Conservation (phyloP, 2,329 filamentous ascomycete genomes). For the Monosporascus sp. region DNA sequence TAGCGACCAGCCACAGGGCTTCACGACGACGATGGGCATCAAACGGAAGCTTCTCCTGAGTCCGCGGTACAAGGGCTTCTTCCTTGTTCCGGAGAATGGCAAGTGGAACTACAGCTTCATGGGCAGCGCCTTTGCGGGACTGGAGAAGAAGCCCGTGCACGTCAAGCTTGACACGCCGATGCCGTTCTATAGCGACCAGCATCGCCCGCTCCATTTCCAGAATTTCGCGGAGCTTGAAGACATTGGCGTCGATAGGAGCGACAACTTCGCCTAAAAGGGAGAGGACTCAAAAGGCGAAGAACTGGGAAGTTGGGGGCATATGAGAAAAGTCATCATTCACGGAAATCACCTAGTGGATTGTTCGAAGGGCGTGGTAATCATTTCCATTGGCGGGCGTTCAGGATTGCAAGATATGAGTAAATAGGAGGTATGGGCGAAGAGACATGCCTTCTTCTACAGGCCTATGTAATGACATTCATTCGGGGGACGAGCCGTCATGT, state of each 20-base stretch:
- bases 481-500: background rate
- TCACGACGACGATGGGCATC: conserved; percentile 85
- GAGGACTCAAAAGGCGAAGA: background rate
- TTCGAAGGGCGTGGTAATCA: background rate
- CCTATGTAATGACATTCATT: background rate
- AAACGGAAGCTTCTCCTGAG: conserved; percentile 92
- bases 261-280: conserved; percentile 75
- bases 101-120: conserved; percentile 99
- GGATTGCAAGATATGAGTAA: background rate
- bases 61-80: conserved; percentile 91
- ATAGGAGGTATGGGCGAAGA: background rate
- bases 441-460: background rate
- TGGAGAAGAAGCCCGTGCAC: conserved; percentile 86
- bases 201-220: conserved; percentile 91
- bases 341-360: background rate
- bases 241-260: conserved; percentile 86
- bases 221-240: conserved; percentile 97
- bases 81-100: conserved; percentile 85
- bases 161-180: conserved; percentile 91
- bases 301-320: conserved; percentile 1
- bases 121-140: conserved; percentile 77
- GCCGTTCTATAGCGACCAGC: conserved; percentile 86
- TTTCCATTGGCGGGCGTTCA: background rate
- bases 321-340: background rate
- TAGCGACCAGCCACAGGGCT: conserved; percentile 90